These are phyloP conservation scores for Pseudoneurospora amorphoporcata DNA, from an alignment of 495 filamentous ascomycete genomes.

Conservation along the genomic window DNA sequence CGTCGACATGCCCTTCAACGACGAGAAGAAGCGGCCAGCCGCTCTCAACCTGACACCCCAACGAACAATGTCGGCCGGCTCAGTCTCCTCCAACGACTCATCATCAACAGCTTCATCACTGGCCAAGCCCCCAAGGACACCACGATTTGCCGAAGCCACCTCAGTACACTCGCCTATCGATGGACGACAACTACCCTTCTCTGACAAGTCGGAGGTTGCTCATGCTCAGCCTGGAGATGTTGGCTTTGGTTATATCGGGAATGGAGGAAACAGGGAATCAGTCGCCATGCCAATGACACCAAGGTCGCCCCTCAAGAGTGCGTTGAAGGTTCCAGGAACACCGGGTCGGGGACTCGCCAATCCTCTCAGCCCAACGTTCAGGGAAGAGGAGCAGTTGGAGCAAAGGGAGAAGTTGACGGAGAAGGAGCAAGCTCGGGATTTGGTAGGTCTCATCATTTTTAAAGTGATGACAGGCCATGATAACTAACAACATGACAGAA, in stretches of 20 bases:
- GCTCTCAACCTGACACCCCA: constrained; percentile 38
- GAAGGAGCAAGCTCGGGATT: constrained; percentile 70
- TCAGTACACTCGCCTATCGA: constrained; percentile 78
- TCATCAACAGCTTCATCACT: constrained; percentile 51
- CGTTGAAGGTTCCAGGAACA: constrained; percentile 73
- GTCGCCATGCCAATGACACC: constrained; percentile 51
- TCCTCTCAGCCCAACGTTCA: constrained; percentile 79
- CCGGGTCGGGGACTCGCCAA: constrained; percentile 52
- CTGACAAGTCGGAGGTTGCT: constrained; percentile 46
- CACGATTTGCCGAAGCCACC: constrained; percentile 86
- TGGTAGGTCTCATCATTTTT: constrained; percentile 48
- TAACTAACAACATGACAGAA: constrained; percentile 48
- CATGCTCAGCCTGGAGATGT: constrained; percentile 69
- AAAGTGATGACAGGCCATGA: background rate
- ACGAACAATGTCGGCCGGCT: constrained; percentile 38
- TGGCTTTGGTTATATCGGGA: constrained; percentile 80
- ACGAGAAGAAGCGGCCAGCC: constrained; percentile 41
- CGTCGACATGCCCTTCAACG: constrained; percentile 17
- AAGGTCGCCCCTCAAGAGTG: constrained; percentile 71
- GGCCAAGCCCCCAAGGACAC: constrained; percentile 60
- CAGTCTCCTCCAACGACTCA: constrained; percentile 43
- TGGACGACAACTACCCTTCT: constrained; percentile 53
- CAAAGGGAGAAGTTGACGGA: constrained; percentile 67
- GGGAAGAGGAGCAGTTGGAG: constrained; percentile 74
- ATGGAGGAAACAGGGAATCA: constrained; percentile 41